Evolutionary conservation across 1,284 basidiomycete genomes (phyloP).

Genomic region (Heterobasidion occidentale): DNA sequence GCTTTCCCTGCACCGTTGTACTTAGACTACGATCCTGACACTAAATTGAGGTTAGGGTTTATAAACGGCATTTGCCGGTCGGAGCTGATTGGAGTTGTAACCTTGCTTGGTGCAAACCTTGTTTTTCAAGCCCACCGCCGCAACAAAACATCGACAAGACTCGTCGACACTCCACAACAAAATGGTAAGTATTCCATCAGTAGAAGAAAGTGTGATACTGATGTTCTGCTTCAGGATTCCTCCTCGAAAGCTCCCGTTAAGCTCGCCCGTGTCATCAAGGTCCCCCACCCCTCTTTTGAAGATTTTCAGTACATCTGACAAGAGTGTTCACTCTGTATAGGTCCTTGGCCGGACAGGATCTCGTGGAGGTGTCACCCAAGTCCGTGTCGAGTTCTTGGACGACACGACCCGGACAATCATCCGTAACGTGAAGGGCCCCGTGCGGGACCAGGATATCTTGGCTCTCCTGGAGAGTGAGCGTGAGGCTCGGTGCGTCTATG

Average conservation of each 20-base stretch:
- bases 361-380: slow-evolving; percentile 99
- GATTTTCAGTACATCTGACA: neutral
- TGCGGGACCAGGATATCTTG: slow-evolving; percentile 94
- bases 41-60: neutral
- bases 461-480: slow-evolving; percentile 98
- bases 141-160: slow-evolving; percentile 9
- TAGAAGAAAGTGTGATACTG: neutral
- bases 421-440: slow-evolving; percentile 99
- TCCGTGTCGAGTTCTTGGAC: slow-evolving; percentile 99
- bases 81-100: too few species aligned
- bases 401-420: slow-evolving; percentile 95
- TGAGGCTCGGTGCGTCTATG: slow-evolving; percentile 87
- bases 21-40: too few species aligned
- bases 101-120: slow-evolving; percentile 3
- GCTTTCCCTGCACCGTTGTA: too few species aligned
- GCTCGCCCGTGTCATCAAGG: slow-evolving; percentile 95
- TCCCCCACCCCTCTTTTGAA: slow-evolving; percentile 23
- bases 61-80: neutral
- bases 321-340: slow-evolving; percentile 30
- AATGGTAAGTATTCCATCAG: slow-evolving; percentile 11
- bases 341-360: slow-evolving; percentile 98
- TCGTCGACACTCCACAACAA: slow-evolving; percentile 9
- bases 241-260: slow-evolving; percentile 84
- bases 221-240: slow-evolving; percentile 44
- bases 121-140: slow-evolving; percentile 10